phyloP scores from a whole-genome alignment of 2,329 filamentous ascomycete genomes.

The Diaporthe sp. region DNA sequence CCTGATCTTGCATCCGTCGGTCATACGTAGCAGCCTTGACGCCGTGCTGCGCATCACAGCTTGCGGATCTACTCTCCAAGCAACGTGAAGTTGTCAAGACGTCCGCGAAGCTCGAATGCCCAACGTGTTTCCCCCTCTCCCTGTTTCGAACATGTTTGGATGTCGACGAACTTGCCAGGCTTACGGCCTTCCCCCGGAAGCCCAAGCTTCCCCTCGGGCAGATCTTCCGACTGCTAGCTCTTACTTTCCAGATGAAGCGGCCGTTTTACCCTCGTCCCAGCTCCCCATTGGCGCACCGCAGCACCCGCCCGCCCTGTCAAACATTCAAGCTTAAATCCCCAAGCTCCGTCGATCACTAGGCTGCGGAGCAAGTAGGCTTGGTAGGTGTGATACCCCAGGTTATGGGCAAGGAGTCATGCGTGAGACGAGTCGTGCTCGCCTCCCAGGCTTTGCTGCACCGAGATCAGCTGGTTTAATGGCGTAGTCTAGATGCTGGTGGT shows the following conservation, averaged over 20 bases:
- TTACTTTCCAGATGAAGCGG: slow-evolving; percentile 29
- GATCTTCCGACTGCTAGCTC: slow-evolving; percentile 25
- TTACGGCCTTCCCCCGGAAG: neutral
- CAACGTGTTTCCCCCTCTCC: neutral
- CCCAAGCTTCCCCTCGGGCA: slow-evolving; percentile 5
- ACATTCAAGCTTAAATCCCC: slow-evolving; percentile 23
- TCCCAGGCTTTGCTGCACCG: slow-evolving; percentile 8
- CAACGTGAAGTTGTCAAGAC: neutral
- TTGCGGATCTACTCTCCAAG: neutral
- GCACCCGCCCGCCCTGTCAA: slow-evolving; percentile 3
- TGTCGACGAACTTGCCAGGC: neutral
- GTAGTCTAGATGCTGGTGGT: slow-evolving; percentile 1
- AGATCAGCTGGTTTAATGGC: slow-evolving; percentile 22
- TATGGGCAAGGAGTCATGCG: slow-evolving; percentile 8
- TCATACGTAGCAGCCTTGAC: neutral
- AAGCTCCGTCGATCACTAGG: slow-evolving; percentile 6
- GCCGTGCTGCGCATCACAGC: too few species aligned
- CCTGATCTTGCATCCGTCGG: neutral
- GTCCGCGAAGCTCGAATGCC: neutral
- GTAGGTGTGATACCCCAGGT: neutral
- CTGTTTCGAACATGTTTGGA: slow-evolving; percentile 22
- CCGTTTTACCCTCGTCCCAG: slow-evolving; percentile 24
- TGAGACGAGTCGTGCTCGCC: slow-evolving; percentile 3
- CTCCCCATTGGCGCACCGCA: slow-evolving; percentile 22
- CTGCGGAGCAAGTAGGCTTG: neutral